Conservation (phyloP, 1,284 basidiomycete genomes). For the Cryptococcus sp. region DNA sequence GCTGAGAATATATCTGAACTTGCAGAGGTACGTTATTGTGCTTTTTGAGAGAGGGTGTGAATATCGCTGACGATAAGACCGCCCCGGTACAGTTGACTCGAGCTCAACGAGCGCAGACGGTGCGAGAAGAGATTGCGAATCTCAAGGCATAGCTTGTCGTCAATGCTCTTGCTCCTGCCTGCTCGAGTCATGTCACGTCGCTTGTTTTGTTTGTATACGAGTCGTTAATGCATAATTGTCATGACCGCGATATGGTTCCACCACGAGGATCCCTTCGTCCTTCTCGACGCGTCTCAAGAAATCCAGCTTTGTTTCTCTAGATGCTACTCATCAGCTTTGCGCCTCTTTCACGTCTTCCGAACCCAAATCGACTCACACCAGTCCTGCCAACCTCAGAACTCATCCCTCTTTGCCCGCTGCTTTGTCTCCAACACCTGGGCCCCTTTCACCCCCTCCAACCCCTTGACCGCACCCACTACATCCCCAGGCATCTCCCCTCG, state of each 20-base stretch:
- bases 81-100: conserved; percentile 38
- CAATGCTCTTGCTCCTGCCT: no score
- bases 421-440: conserved; percentile 28
- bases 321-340: no score
- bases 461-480: conserved; percentile 20
- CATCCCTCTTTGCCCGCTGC: conserved; percentile 35
- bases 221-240: no score
- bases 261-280: no score
- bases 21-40: conserved; percentile 21
- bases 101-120: conserved; percentile 42
- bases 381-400: conserved; percentile 12
- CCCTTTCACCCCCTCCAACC: conserved; percentile 23
- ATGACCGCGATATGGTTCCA: no score
- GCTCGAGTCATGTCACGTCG: not conserved
- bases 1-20: conserved; percentile 32
- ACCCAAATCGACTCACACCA: not conserved
- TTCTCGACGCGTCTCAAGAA: no score
- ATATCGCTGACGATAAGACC: conserved; percentile 17
- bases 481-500: conserved; percentile 10
- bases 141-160: not conserved
- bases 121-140: conserved; percentile 38
- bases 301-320: no score
- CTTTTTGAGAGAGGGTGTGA: not conserved
- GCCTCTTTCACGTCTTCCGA: not conserved
- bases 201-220: no score